Base-by-base conservation (phyloP, 83 land plant species). In the Picea abies region DNA sequence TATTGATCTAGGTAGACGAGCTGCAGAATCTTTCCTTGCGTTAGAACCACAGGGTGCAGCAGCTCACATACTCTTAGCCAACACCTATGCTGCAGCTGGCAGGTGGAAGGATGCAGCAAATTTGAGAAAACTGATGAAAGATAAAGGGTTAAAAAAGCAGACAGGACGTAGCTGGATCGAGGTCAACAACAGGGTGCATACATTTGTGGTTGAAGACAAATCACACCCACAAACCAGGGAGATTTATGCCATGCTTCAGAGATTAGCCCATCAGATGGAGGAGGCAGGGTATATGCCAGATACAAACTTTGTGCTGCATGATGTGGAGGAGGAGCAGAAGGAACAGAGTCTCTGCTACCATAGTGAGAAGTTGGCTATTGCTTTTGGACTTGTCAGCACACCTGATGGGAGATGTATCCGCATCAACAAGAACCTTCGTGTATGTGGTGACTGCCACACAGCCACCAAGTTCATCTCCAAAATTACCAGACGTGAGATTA, bases 41-140 rank as follows among this genome's bases (percentile, higher is more conserved):
- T 63, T 63, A 63, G 66, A 63, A 19, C 66, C 66, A 63, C 22
- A 63, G 22, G 19, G 66, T 63, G 66, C 66, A 63, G 66, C 66
- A 63, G 22, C 66, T 0, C 66, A 63, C 22, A n/a, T 63, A n/a
- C 19, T 63, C 6, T n/a, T 63, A 19, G 66, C 66, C 19, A 63
- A n/a, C 66, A 63, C 22, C 22, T n/a, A 19, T 63, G 19, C 22
- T 63, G 66, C 66, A 63, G 66, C 22, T 4, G 66, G 22, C 22
- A 63, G 66, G 22, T 63, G 66, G 66, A 63, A n/a, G 0, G 66
- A 63, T 63, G 66, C 66, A 63, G 66, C 19, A 63, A 63, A 63
- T 19, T 17, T 63, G 22, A 63, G 66, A 63, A 63, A 63, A 15
- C 22, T n/a, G 19, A 63, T 63, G 66, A 63, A n/a, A n/a, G 66